Evolutionary conservation across 495 filamentous ascomycete genomes (phyloP), one percentile per base, ranked within the genome.

Genomic region (Penicillium crystallinum): DNA sequence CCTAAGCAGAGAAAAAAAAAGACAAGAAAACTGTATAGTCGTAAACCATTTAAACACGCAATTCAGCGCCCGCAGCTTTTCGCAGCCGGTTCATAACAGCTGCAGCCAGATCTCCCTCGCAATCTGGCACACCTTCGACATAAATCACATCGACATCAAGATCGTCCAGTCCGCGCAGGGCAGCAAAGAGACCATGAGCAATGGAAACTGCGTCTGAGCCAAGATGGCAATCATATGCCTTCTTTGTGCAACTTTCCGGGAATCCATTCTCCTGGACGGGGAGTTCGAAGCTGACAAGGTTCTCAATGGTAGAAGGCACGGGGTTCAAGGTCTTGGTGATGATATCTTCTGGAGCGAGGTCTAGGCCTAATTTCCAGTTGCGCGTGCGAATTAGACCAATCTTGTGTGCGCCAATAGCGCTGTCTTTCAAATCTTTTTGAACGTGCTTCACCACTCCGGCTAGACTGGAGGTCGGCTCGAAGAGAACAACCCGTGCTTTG

Each of bases 1-100:
- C 34, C 34, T 17, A 27, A 37, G 37, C 17, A 17, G 25, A 19
- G 23, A 48, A 48, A 48, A 48, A 7, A 25, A 8, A 37, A 33
- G n/a, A 31, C 25, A 29, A 17, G 43, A 51, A 42, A 33, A 19
- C 11, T 31, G 21, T 37, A 23, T 53, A 38, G 53, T 22, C 30
- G 19, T 41, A 52, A 51, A 39, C 43, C 19, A 54, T 53, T 54
- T 63, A 78, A 19, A 66, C 64, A 45, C 63, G 60, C 34, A 78
- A 57, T 53, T 74, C 73, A 25, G 64, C 56, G 27, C 77, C 77
- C 37, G 93, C 91, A 30, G 92, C 92, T 72, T 97, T 97, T 41
- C 93, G 75, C 7, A 97, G 71, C 56, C 92, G 77, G 63, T 98
- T 98, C 95, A 98, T 97, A 38, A 98, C 84, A 8, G 93, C 95